Evolutionary conservation across 2,329 filamentous ascomycete species (phyloP).

Genomic region (Aspergillus sp.): DNA sequence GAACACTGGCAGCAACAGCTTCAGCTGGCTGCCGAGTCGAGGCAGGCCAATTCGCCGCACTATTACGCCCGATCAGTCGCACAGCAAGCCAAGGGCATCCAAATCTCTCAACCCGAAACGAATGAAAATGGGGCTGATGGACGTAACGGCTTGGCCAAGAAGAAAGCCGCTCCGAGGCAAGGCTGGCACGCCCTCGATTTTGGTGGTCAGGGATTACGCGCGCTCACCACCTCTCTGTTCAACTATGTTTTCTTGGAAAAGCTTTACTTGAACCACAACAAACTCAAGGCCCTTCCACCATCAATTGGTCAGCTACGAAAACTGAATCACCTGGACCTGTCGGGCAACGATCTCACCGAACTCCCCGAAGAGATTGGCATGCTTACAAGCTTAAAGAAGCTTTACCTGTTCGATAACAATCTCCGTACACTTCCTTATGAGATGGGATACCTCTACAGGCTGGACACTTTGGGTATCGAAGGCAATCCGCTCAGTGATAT

Average conservation of each 20-base stretch:
- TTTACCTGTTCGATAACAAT: constrained; percentile 86
- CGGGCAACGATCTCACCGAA: constrained; percentile 76
- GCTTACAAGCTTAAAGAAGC: constrained; percentile 84
- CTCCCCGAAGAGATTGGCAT: constrained; percentile 91
- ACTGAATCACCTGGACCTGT: constrained; percentile 78
- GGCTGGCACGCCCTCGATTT: constrained; percentile 93
- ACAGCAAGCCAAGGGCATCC: constrained; percentile 43
- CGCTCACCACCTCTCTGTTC: constrained; percentile 75
- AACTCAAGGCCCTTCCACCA: constrained; percentile 72
- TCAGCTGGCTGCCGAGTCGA: constrained; percentile 69
- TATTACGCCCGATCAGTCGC: constrained; percentile 58
- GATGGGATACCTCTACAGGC: constrained; percentile 78
- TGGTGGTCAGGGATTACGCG: constrained; percentile 88
- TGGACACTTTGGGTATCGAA: constrained; percentile 87
- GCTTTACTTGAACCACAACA: constrained; percentile 91
- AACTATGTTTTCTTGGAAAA: constrained; percentile 84
- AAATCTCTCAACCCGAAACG: constrained; percentile 44
- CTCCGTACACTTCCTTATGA: constrained; percentile 78
- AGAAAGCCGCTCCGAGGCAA: constrained; percentile 57
- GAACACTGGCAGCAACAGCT: constrained; percentile 87
- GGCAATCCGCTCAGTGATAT: constrained; percentile 79
- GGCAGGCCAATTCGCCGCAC: constrained; percentile 64
- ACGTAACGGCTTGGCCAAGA: constrained; percentile 61
- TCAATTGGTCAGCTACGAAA: constrained; percentile 78
- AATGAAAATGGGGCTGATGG: constrained; percentile 50